phyloP scores from a whole-genome alignment of 2,329 filamentous ascomycete genomes.

The Furcasterigmium furcatum region DNA sequence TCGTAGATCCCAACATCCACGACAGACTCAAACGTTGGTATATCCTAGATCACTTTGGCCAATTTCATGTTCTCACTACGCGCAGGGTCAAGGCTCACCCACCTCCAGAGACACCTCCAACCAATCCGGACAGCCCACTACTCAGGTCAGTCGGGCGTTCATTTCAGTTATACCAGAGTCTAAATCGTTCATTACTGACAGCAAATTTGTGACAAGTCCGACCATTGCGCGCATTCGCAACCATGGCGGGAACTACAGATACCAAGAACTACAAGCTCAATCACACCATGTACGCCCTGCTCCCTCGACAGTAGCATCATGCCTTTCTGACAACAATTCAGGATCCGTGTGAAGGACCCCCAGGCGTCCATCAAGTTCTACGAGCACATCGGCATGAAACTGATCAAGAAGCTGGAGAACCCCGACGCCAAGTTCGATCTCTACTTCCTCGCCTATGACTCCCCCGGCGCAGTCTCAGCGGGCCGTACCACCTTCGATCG shows the following conservation, averaged over 20 bases:
- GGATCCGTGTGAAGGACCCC: conserved; percentile 93
- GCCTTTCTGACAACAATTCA: conserved; percentile 29
- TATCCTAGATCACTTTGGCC: no score
- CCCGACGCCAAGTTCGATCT: conserved; percentile 91
- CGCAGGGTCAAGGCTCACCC: conserved; percentile 10
- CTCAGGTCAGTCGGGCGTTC: not conserved
- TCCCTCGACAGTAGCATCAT: not conserved
- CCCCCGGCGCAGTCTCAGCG: conserved; percentile 67
- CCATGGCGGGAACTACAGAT: conserved; percentile 70
- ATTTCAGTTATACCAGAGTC: not conserved
- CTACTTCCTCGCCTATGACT: conserved; percentile 92
- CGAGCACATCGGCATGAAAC: conserved; percentile 82
- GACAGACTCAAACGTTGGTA: no score
- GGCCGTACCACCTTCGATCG: conserved; percentile 75
- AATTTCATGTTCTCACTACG: conserved; percentile 8
- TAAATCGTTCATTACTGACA: no score
- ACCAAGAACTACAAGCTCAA: conserved; percentile 77
- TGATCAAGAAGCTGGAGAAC: conserved; percentile 77
- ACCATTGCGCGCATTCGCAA: conserved; percentile 26
- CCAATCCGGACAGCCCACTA: not conserved
- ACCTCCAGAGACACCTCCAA: conserved; percentile 7
- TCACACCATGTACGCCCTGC: conserved; percentile 70
- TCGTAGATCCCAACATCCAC: no score
- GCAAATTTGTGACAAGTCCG: not conserved
- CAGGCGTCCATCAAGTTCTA: conserved; percentile 89